A percentile compares a stretch with the other conserved stretches of the same genome.
Evolutionary conservation across 495 filamentous ascomycete genomes (phyloP).

Genomic region (Cenococcum geophilum): DNA sequence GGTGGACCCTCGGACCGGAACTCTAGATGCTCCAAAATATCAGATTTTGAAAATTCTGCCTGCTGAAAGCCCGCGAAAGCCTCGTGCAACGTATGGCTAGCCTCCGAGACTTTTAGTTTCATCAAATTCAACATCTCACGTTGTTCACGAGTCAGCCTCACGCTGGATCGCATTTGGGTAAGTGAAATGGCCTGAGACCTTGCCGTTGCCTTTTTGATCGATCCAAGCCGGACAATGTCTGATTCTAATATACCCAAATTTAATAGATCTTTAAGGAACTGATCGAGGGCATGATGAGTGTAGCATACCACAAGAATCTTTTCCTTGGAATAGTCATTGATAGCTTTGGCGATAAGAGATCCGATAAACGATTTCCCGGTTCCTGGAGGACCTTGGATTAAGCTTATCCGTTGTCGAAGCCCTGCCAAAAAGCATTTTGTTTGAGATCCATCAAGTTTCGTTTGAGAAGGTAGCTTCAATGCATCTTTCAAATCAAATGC

Average conservation of each 20-base stretch:
- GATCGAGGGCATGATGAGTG: conserved; percentile 49
- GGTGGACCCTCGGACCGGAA: conserved; percentile 47
- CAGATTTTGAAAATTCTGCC: conserved; percentile 23
- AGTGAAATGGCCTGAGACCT: conserved; percentile 43
- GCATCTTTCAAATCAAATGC: too few species aligned
- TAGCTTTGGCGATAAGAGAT: conserved; percentile 53
- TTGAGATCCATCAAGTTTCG: conserved; percentile 59
- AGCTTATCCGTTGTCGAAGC: conserved; percentile 49
- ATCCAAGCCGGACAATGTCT: conserved; percentile 59
- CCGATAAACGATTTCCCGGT: conserved; percentile 77
- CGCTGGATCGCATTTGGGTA: conserved; percentile 42
- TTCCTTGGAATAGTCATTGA: conserved; percentile 47
- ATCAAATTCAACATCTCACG: conserved; percentile 43
- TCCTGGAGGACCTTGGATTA: conserved; percentile 71
- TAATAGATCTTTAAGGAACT: conserved; percentile 63
- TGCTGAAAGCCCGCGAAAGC: conserved; percentile 29
- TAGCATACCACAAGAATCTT: conserved; percentile 57
- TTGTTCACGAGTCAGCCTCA: conserved; percentile 27
- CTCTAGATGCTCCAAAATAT: conserved; percentile 55
- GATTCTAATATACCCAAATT: conserved; percentile 51
- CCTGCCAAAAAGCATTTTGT: conserved; percentile 48
- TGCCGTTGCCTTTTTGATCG: conserved; percentile 52
- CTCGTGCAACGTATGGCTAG: conserved; percentile 11
- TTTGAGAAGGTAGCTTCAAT: too few species aligned
- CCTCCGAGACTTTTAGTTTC: conserved; percentile 32